Evolutionary conservation across 768 basidiomycete species (phyloP), one percentile per base, ranked within the genome.

Genomic region (Dendrothele bispora): DNA sequence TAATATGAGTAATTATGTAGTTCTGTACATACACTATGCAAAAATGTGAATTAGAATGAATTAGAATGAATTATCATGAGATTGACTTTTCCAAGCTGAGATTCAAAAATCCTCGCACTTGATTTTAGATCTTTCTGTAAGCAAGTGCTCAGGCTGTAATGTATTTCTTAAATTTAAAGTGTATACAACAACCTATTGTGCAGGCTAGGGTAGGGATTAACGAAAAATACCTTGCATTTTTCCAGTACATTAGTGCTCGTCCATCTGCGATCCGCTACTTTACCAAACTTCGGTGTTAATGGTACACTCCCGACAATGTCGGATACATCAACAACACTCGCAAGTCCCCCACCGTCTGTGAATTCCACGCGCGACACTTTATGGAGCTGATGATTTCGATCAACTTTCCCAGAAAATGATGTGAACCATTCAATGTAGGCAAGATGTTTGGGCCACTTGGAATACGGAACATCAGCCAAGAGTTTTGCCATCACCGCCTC

Each of bases 211-310:
- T n/a, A n/a, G n/a, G n/a, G n/a, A n/a, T 53, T 61, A 5, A 61
- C 38, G 41, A 35, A 64, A 42, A 64, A 65, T n/a, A 15, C 22
- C 15, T 36, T 26, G 22, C 51, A 55, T n/a, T 39, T 6, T 12
- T 65, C 62, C 0, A 65, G 46, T 1, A 62, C 59, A 30, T 37
- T 59, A 15, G 45, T 46, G 21, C 51, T 54, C 2, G 56, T 48
- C 63, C 64, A 65, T 15, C 56, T 52, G 5, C 42, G 26, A n/a
- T 57, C 58, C 5, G 40, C 48, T 5, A 15, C 32, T 0, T 40
- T 37, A 7, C 58, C 60, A 36, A 57, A 61, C 5, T 53, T 45
- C 0, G 60, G 64, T 18, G 57, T 46, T 3, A 65, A 39, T 38
- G 64, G 61, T 8, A 48, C 51, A 18, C 52, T 56, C 1, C 59